These are phyloP conservation scores for Actinomortierella ambigua DNA, from an alignment of 371 early-diverging fungal species.

Conservation along the genomic window DNA sequence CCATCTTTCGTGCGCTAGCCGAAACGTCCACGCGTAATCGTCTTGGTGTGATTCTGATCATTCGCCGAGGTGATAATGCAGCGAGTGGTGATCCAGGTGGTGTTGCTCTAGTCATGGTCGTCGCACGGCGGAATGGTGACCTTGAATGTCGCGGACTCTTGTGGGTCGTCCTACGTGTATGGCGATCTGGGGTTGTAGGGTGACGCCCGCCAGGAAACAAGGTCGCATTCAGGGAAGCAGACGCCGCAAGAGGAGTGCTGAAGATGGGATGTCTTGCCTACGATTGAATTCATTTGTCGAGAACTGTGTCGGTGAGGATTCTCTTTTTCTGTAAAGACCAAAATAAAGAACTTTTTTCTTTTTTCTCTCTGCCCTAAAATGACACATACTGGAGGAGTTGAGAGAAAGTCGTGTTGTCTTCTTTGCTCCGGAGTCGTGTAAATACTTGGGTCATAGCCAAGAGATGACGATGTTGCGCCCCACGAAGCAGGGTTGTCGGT, in stretches of 20 bases:
- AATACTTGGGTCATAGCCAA: not conserved
- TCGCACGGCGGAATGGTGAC: constrained; percentile 11
- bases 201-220: not conserved
- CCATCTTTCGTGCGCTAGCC: constrained; percentile 18
- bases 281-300: no score
- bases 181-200: not conserved
- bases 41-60: constrained; percentile 11
- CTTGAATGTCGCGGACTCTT: not conserved
- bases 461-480: not conserved
- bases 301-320: no score
- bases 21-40: constrained; percentile 27
- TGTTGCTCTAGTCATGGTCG: constrained; percentile 13
- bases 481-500: no score
- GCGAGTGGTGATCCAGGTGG: constrained; percentile 7
- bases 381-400: not conserved
- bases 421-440: not conserved
- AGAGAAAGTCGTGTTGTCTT: not conserved
- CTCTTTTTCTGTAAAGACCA: no score
- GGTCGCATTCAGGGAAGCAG: no score
- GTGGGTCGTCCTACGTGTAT: not conserved
- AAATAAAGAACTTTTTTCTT: no score
- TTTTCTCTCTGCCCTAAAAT: no score
- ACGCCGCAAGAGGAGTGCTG: no score
- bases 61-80: constrained; percentile 18
- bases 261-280: no score